A percentile compares a stretch with the other conserved stretches of the same genome.
These are phyloP conservation scores for Andrographis paniculata DNA, from an alignment of 305 asterid genomes.

Conservation along the genomic window DNA sequence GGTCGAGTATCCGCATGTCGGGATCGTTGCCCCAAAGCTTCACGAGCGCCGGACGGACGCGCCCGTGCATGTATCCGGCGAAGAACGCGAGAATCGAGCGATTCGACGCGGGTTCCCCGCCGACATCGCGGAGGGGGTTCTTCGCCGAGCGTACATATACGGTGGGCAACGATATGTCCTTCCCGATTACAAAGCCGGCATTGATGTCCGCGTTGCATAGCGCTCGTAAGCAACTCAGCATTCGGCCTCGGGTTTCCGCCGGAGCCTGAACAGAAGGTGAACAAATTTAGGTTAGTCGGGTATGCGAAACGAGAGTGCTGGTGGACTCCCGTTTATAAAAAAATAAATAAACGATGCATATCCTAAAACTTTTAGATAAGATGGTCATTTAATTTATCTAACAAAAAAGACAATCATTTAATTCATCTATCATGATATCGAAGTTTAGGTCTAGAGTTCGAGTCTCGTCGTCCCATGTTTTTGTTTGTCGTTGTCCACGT, in stretches of 20 bases:
- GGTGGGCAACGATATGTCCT: conserved; percentile 40
- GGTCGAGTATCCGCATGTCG: conserved; percentile 32
- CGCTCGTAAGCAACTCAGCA: conserved; percentile 32
- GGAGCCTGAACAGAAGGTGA: conserved; percentile 28
- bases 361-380: no score
- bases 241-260: conserved; percentile 23
- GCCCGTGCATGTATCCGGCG: conserved; percentile 41
- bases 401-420: no score
- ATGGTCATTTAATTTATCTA: no score
- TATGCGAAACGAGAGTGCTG: no score
- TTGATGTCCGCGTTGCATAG: conserved; percentile 38
- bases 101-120: conserved; percentile 25
- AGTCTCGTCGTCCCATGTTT: no score
- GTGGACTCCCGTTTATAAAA: no score
- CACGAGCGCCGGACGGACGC: conserved; percentile 30
- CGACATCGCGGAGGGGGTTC: conserved; percentile 28
- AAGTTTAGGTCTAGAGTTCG: no score
- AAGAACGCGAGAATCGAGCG: conserved; percentile 33
- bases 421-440: no score
- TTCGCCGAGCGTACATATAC: conserved; percentile 19
- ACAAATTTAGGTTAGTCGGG: neutral
- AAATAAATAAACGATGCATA: no score
- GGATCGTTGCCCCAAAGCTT: conserved; percentile 41
- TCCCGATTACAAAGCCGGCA: conserved; percentile 33
- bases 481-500: no score